Conservation (phyloP, 148 eudicot genomes). For the Polygonum maritimum region DNA sequence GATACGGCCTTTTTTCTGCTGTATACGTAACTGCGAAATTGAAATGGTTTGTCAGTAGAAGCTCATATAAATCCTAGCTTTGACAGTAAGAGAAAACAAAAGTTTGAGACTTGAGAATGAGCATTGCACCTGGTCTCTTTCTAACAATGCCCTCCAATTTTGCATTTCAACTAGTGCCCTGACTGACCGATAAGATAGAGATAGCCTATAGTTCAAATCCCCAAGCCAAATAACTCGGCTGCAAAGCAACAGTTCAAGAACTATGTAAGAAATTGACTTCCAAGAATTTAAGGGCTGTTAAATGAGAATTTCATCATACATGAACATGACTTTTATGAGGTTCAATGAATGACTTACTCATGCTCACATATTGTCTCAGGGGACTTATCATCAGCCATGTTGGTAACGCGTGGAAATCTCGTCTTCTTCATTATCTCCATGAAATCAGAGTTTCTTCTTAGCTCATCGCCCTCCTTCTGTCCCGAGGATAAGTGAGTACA, state of each 20-base stretch:
- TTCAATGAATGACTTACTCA: constrained; percentile 46
- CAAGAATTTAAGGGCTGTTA: not conserved
- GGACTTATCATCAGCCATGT: constrained; percentile 54
- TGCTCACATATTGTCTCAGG: constrained; percentile 88
- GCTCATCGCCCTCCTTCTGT: constrained; percentile 90
- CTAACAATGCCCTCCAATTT: constrained; percentile 90
- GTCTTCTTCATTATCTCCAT: constrained; percentile 89
- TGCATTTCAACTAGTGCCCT: constrained; percentile 98
- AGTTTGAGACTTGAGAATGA: not conserved
- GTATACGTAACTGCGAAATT: constrained; percentile 56
- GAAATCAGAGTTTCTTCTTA: constrained; percentile 85
- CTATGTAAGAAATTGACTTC: not conserved
- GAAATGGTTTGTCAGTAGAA: not conserved
- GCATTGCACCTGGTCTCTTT: constrained; percentile 71
- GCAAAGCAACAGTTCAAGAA: not conserved
- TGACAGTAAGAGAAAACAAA: not conserved
- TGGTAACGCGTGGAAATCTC: constrained; percentile 69
- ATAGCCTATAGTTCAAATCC: constrained; percentile 82
- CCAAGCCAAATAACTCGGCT: constrained; percentile 99
- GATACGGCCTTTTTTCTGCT: constrained; percentile 77
- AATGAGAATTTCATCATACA: not conserved
- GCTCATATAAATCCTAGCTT: not conserved
- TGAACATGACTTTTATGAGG: not conserved
- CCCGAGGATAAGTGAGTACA: constrained; percentile 96
- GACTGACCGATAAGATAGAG: constrained; percentile 83